A percentile compares a stretch with the other conserved stretches of the same genome.
These are phyloP conservation scores for Rhizoctonia solani DNA, from an alignment of 1,284 basidiomycete species.

Conservation along the genomic window DNA sequence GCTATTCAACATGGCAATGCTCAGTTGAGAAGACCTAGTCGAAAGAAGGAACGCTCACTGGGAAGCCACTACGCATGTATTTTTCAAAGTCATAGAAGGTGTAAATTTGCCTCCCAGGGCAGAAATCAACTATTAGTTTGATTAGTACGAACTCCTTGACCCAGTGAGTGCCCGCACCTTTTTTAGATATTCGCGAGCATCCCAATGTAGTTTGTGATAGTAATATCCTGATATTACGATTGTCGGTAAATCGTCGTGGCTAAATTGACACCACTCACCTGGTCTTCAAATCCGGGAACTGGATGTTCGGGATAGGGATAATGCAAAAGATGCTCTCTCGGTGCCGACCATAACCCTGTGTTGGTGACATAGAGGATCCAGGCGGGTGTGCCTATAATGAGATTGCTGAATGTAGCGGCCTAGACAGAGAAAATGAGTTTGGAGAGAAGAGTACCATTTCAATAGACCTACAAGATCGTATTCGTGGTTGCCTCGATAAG, in stretches of 20 bases:
- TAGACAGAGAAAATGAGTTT: constrained; percentile 42
- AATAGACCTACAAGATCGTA: constrained; percentile 56
- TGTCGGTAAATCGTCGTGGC: not conserved
- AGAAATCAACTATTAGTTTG: constrained; percentile 56
- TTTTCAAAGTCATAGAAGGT: constrained; percentile 72
- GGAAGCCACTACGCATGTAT: constrained; percentile 82
- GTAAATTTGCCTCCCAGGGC: constrained; percentile 81
- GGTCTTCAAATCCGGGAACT: constrained; percentile 49
- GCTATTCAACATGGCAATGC: not conserved
- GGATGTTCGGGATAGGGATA: constrained; percentile 56
- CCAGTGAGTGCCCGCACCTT: constrained; percentile 46
- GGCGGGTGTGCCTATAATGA: constrained; percentile 74
- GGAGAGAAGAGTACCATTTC: not conserved
- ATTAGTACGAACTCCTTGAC: not conserved
- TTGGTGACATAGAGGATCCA: constrained; percentile 83
- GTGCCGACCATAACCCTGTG: constrained; percentile 62
- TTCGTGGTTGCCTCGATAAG: constrained; percentile 65
- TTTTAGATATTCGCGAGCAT: constrained; percentile 82
- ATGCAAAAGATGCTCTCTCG: constrained; percentile 67
- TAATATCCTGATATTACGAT: constrained; percentile 59
- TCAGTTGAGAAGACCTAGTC: constrained; percentile 2
- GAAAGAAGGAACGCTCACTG: constrained; percentile 56
- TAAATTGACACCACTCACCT: constrained; percentile 45
- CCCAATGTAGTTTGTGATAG: constrained; percentile 88
- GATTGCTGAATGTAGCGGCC: constrained; percentile 60